Evolutionary conservation across 768 basidiomycete genomes (phyloP), one percentile per base, ranked within the genome.

Genomic region (Suillus brevipes): DNA sequence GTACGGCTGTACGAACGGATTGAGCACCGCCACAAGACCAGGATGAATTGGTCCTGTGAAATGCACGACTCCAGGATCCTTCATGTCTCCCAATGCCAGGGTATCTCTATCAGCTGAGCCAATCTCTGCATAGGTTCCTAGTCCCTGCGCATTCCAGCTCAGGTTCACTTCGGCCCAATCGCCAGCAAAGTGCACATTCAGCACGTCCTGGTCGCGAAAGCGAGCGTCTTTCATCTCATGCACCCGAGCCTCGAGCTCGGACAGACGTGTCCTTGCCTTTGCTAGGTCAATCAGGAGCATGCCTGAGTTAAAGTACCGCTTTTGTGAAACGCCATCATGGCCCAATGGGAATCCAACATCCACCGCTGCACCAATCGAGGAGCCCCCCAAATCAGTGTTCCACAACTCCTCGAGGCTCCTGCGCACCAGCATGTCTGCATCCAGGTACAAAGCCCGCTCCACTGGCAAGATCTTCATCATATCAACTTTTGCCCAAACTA

Each of bases 41-140:
- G 85, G 85, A 71, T 85, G 77, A 36, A 85, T 76, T 1, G 86
- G 82, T 2, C 87, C 85, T 3, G 85, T 85, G 73, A 88, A 88
- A 68, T 86, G 87, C 14, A 87, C 83, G 65, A 88, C 80, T 12
- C 67, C 67, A 0, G 84, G 81, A 45, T 83, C 73, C 25, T 71
- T 65, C 79, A 83, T 79, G 37, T 74, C 74, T 8, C 68, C 68
- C 43, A 83, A 66, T 38, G 71, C 65, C 23, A 82, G 64, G 9
- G 34, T 55, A 2, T 77, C 71, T 60, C 84, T 74, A 31, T 84
- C 81, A 6, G 65, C 58, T 13, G 77, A 75, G 12, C 73, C 64
- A 47, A 67, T 69, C 18, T 72, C 69, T 6, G 82, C 83, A 66
- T 86, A 88, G 12, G 85, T 85, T 13, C 84, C 85, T 36, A 86